Evolutionary conservation across 2,329 filamentous ascomycete genomes (phyloP).

Genomic region (Dactylellina sp.): DNA sequence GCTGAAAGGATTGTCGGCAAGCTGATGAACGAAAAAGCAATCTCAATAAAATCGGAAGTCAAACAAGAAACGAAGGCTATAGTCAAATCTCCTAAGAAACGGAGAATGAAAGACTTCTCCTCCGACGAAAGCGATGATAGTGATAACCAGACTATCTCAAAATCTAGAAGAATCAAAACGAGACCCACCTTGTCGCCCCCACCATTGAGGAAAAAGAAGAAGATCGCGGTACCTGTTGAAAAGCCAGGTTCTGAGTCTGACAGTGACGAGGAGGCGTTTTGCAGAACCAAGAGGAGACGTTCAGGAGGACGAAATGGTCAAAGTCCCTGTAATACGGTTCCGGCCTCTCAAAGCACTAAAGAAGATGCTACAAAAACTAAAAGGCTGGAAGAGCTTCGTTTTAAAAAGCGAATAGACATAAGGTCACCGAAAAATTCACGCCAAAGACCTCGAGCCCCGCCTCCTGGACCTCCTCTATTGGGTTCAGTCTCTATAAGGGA

Average conservation of each 20-base stretch:
- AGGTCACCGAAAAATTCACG: too few species aligned
- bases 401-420: constrained; percentile 12
- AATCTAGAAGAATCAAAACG: too few species aligned
- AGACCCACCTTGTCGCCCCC: background rate
- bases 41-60: background rate
- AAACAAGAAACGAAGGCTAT: background rate
- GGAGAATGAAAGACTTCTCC: background rate
- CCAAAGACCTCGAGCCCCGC: too few species aligned
- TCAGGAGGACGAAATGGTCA: background rate
- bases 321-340: too few species aligned
- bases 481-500: too few species aligned
- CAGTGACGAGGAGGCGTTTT: constrained; percentile 20
- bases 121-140: background rate
- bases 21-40: background rate
- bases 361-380: background rate
- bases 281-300: background rate
- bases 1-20: background rate
- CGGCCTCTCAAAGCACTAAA: too few species aligned
- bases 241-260: background rate
- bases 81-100: constrained; percentile 3
- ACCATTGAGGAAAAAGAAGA: background rate
- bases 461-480: too few species aligned
- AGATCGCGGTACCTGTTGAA: background rate
- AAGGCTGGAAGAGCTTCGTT: constrained; percentile 8
- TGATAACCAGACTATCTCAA: too few species aligned